These are phyloP conservation scores for Gossypium mustelinum DNA, from an alignment of 345 rosid genomes.

Conservation along the genomic window DNA sequence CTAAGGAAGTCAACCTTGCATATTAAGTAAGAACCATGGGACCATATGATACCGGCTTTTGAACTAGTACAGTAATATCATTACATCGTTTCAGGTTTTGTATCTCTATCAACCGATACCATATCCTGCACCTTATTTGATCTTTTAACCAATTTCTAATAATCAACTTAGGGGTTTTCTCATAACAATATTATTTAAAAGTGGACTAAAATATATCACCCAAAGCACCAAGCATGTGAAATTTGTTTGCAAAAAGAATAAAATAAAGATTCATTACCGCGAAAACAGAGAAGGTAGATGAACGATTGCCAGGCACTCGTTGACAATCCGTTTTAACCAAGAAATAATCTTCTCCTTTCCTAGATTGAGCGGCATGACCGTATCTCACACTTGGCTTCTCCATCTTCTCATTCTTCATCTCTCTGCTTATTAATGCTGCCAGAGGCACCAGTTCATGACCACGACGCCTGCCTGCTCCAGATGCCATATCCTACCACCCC, in stretches of 20 bases:
- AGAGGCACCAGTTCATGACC: slow-evolving; percentile 68
- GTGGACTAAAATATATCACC: no score
- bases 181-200: no score
- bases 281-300: slow-evolving; percentile 66
- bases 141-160: no score
- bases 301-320: slow-evolving; percentile 58
- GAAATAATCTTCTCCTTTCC: slow-evolving; percentile 86
- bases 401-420: slow-evolving; percentile 64
- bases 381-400: slow-evolving; percentile 68
- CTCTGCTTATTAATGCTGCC: slow-evolving; percentile 66
- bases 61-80: no score
- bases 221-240: no score
- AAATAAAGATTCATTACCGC: slow-evolving; percentile 39
- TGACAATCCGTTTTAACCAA: slow-evolving; percentile 63
- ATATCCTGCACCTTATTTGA: no score
- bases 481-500: slow-evolving; percentile 42
- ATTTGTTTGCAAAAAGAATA: background rate
- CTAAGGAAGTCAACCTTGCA: background rate
- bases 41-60: no score
- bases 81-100: no score
- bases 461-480: slow-evolving; percentile 51
- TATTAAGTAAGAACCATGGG: no score
- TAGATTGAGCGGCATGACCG: slow-evolving; percentile 78
- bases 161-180: no score
- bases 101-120: no score